Conservation (phyloP, 495 filamentous ascomycete species). For the Sphaerosporella brunnea region DNA sequence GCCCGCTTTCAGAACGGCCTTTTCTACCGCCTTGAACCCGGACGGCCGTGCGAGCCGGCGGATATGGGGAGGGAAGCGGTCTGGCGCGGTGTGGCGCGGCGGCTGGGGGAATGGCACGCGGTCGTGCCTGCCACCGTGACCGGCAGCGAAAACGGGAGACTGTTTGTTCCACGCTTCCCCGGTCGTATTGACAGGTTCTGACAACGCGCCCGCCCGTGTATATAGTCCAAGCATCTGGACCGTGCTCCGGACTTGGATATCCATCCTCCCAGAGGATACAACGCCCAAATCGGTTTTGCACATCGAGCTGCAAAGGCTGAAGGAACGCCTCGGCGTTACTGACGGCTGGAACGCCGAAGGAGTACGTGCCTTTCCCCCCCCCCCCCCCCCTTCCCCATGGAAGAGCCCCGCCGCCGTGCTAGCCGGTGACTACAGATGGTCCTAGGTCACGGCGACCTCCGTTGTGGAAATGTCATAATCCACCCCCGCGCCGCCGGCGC, state of each 20-base stretch:
- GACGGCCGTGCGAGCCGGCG: slow-evolving; percentile 51
- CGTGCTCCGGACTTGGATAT: slow-evolving; percentile 82
- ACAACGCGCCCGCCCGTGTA: no score
- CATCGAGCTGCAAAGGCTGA: no score
- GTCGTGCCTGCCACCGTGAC: no score
- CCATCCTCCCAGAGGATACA: slow-evolving; percentile 56
- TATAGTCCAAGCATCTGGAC: slow-evolving; percentile 51
- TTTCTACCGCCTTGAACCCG: slow-evolving; percentile 70
- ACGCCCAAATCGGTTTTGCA: slow-evolving; percentile 50
- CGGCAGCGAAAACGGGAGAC: no score
- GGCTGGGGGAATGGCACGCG: slow-evolving; percentile 80
- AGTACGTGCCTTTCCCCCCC: no score
- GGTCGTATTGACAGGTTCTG: no score
- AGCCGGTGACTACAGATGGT: slow-evolving; percentile 43
- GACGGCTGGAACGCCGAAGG: no score
- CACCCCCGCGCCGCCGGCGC: slow-evolving; percentile 32
- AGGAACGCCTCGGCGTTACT: no score
- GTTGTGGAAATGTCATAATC: slow-evolving; percentile 81
- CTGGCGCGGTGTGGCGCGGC: slow-evolving; percentile 62
- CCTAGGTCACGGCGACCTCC: slow-evolving; percentile 81
- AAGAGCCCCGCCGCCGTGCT: no score
- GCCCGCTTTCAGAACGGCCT: slow-evolving; percentile 92
- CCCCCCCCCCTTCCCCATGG: no score
- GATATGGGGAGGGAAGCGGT: slow-evolving; percentile 53
- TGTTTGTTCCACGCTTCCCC: no score